These are phyloP conservation scores for Nemophila menziesii DNA, from an alignment of 257 asterid genomes.

Conservation along the genomic window DNA sequence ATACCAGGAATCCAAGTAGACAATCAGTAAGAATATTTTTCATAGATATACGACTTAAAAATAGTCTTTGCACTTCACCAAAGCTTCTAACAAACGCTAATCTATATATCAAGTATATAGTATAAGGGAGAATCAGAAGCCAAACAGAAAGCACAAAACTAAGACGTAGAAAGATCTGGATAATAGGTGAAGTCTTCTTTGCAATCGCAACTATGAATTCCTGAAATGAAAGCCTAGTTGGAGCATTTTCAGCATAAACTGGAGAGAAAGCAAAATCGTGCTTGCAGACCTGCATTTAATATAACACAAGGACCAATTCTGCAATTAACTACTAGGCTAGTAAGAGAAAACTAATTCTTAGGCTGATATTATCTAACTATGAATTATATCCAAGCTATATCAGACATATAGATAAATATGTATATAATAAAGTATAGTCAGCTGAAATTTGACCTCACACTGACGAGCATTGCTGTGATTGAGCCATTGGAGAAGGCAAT, in stretches of 20 bases:
- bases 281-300: constrained; percentile 85
- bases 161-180: no score
- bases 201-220: constrained; percentile 85
- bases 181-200: constrained; percentile 82
- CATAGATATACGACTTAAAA: constrained; percentile 74
- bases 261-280: constrained; percentile 96
- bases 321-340: no score
- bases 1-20: constrained; percentile 90
- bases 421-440: no score
- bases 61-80: constrained; percentile 80
- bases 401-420: no score
- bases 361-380: no score
- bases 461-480: constrained; percentile 97
- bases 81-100: constrained; percentile 87
- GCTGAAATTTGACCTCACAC: no score
- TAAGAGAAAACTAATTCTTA: background rate
- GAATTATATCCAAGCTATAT: no score
- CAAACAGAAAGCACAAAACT: constrained; percentile 93
- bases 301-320: no score
- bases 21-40: constrained; percentile 84
- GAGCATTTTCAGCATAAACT: constrained; percentile 91
- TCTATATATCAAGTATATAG: constrained; percentile 97
- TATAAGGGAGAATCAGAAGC: constrained; percentile 91
- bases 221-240: constrained; percentile 78
- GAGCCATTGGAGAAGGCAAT: constrained; percentile 97